These are phyloP conservation scores for Pseudovirgaria hyperparasitica DNA, from an alignment of 2,329 filamentous ascomycete genomes.

Conservation along the genomic window DNA sequence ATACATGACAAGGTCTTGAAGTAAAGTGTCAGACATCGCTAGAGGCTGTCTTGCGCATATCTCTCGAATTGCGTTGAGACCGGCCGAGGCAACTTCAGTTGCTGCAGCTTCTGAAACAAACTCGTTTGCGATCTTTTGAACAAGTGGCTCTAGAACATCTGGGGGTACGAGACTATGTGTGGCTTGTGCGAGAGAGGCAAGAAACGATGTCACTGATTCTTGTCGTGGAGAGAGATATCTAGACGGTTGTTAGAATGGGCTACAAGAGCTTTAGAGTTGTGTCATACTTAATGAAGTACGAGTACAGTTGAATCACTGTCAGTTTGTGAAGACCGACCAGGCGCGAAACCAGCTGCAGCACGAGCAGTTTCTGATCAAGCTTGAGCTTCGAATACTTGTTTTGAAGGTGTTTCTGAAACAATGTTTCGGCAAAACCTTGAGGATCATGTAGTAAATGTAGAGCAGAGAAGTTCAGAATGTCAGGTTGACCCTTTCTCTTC, in stretches of 20 bases:
- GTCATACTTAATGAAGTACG: constrained; percentile 82
- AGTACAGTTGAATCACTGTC: constrained; percentile 81
- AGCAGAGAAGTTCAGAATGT: constrained; percentile 89
- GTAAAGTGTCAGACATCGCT: constrained; percentile 90
- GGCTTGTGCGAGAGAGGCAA: constrained; percentile 84
- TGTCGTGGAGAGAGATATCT: constrained; percentile 67
- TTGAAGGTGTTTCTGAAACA: constrained; percentile 86
- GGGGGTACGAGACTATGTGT: constrained; percentile 86
- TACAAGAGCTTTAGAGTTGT: too few relatives aligned
- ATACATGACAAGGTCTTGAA: constrained; percentile 93
- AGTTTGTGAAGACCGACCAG: constrained; percentile 88
- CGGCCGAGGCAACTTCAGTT: constrained; percentile 79
- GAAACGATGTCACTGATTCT: constrained; percentile 80
- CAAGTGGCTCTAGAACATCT: constrained; percentile 76
- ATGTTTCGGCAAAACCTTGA: constrained; percentile 78
- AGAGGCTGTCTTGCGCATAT: constrained; percentile 85
- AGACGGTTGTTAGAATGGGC: neutral
- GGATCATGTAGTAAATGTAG: constrained; percentile 89
- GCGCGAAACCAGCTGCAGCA: constrained; percentile 80
- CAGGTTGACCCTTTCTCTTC: constrained; percentile 75
- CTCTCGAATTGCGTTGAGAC: constrained; percentile 88
- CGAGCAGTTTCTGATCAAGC: constrained; percentile 78
- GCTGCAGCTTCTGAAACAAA: constrained; percentile 94
- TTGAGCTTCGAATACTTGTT: constrained; percentile 74
- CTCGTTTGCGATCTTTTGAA: constrained; percentile 95